Conservation (phyloP, 371 early-diverging fungal genomes). For the Mortierella sp. region DNA sequence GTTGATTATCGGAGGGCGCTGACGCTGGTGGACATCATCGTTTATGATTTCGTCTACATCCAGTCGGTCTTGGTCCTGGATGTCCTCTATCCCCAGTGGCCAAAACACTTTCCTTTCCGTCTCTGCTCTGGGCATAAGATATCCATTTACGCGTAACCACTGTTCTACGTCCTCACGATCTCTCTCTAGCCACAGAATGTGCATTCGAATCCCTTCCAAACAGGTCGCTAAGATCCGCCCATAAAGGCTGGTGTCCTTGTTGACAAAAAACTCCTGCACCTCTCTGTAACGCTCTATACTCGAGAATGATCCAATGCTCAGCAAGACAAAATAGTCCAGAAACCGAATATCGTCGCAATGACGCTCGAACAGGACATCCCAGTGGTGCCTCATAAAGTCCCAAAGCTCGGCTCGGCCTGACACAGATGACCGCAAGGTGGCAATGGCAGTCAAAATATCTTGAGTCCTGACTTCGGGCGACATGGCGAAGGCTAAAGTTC, state of each 20-base stretch:
- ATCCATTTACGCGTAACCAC: conserved; percentile 68
- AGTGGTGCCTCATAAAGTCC: conserved; percentile 49
- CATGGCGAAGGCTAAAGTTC: conserved; percentile 74
- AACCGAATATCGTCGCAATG: conserved; percentile 79
- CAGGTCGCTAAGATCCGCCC: conserved; percentile 84
- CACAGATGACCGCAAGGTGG: conserved; percentile 41
- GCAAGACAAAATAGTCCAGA: conserved; percentile 79
- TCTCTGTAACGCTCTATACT: conserved; percentile 73
- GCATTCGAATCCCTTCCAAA: conserved; percentile 84
- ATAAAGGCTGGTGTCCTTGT: conserved; percentile 79
- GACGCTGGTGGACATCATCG: neutral
- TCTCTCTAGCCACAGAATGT: conserved; percentile 83
- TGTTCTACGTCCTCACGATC: conserved; percentile 76
- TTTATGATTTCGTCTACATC: neutral
- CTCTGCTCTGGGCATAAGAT: conserved; percentile 15
- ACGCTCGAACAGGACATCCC: conserved; percentile 58
- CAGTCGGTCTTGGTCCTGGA: too few relatives aligned
- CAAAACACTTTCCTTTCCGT: neutral
- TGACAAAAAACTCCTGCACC: conserved; percentile 79
- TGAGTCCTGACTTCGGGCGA: conserved; percentile 83
- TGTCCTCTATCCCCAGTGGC: neutral
- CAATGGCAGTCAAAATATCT: conserved; percentile 68
- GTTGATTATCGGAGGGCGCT: neutral
- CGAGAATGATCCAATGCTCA: conserved; percentile 76
- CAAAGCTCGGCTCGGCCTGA: conserved; percentile 41